Base-by-base conservation (phyloP, 2,329 filamentous ascomycete species). In the Eurotiales sp. region DNA sequence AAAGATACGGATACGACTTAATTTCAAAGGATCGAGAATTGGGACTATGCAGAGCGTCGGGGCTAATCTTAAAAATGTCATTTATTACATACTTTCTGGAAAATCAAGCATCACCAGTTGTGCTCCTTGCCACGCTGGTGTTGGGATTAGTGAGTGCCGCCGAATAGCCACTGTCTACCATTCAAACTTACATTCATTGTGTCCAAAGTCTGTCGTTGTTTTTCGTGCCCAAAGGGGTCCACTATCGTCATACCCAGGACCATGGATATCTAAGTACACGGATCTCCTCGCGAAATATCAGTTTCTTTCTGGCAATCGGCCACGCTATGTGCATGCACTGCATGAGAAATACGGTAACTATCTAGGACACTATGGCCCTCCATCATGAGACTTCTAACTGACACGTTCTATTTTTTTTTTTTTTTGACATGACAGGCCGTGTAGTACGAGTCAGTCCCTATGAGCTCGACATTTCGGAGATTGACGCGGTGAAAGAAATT, bases 401-500 rank as follows among this genome's bases (percentile, higher is more conserved):
- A 19, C 32, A 32, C 5, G 30, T 7, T 10, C 30, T 11, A n/a
- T 21, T 4, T 15, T 30, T 8, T 34, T 14, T 46, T 32, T n/a
- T 8, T 42, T 21, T 17, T 22, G 22, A n/a, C n/a, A n/a, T 11
- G 12, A 19, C 14, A 67, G 63, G 65, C 14, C 61, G 65, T 1
- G 54, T 69, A n/a, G 69, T 71, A 12, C 63, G 65, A 14, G 53
- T 64, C 12, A 51, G 54, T 32, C 63, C 64, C 0, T 48, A 56
- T 4, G 61, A 62, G 36, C 54, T 69, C 37, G 61, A 62, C n/a
- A 63, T 79, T 62, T 50, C 72, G 68, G 64, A 79, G 36, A 42
- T 61, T 4, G 27, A 52, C n/a, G 60, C 62, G 1, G 63, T 56
- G 4, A 64, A 61, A 34, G 61, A 66, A 46, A 68, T 73, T 36